Conservation (phyloP, 2,329 filamentous ascomycete genomes). For the Pseudogymnoascus sp. region DNA sequence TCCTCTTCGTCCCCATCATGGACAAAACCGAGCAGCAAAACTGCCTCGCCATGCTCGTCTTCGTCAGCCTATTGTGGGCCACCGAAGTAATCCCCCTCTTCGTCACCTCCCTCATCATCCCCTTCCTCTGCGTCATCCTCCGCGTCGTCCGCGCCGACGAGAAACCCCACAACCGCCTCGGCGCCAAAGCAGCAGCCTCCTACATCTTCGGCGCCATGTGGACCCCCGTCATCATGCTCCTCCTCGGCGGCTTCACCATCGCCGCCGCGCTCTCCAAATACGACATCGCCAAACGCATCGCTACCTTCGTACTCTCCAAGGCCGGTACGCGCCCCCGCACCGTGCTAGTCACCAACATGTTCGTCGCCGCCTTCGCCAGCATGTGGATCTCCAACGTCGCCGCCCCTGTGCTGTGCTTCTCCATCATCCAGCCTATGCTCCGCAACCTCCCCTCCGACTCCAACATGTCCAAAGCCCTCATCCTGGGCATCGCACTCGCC, state of each 20-base stretch:
- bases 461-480: conserved; percentile 87
- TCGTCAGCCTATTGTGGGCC: conserved; percentile 92
- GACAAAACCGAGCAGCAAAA: conserved; percentile 86
- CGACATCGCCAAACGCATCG: conserved; percentile 95
- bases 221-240: conserved; percentile 97
- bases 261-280: conserved; percentile 94
- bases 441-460: conserved; percentile 87
- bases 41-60: conserved; percentile 85
- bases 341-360: conserved; percentile 95
- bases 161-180: conserved; percentile 60
- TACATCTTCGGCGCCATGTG: conserved; percentile 96
- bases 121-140: conserved; percentile 83
- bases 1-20: conserved; percentile 77
- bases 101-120: conserved; percentile 88
- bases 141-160: conserved; percentile 74
- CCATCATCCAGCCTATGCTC: conserved; percentile 94
- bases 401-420: conserved; percentile 92
- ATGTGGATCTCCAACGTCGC: conserved; percentile 99
- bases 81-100: conserved; percentile 97
- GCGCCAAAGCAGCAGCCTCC: conserved; percentile 70
- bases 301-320: conserved; percentile 92
- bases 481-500: conserved; percentile 88
- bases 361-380: conserved; percentile 92
- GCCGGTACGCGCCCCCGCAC: conserved; percentile 84
- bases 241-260: conserved; percentile 92